Evolutionary conservation across 2,329 filamentous ascomycete genomes (phyloP).

Genomic region (Phoma herbarum): DNA sequence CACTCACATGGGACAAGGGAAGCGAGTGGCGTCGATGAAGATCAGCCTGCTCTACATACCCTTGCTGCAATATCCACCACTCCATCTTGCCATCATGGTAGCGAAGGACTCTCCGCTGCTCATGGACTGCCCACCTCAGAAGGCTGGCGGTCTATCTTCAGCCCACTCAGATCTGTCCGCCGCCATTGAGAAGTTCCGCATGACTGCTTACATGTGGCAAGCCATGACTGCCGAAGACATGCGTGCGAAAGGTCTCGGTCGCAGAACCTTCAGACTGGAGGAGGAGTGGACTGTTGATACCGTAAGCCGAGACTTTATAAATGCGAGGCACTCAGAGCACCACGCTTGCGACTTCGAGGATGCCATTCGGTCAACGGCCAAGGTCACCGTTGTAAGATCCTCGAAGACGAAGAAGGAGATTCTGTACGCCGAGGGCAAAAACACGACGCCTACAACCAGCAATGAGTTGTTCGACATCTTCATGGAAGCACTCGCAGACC

Average conservation of each 20-base stretch:
- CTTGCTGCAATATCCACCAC: slow-evolving; percentile 42
- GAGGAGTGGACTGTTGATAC: slow-evolving; percentile 43
- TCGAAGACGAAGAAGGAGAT: slow-evolving; percentile 38
- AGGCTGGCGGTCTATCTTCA: slow-evolving; percentile 35
- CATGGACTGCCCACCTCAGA: slow-evolving; percentile 43
- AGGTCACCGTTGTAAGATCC: slow-evolving; percentile 38
- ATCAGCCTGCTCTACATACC: slow-evolving; percentile 41
- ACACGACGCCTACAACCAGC: background rate
- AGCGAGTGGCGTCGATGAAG: slow-evolving; percentile 19
- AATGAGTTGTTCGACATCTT: slow-evolving; percentile 35
- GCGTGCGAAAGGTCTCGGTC: slow-evolving; percentile 35
- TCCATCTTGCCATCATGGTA: slow-evolving; percentile 47
- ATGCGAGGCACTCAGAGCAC: slow-evolving; percentile 20
- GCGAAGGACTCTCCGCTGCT: slow-evolving; percentile 44
- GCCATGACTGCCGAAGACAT: slow-evolving; percentile 47
- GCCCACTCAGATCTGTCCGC: slow-evolving; percentile 42
- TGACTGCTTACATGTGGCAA: slow-evolving; percentile 50
- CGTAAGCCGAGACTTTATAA: slow-evolving; percentile 33
- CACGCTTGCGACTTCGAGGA: slow-evolving; percentile 21
- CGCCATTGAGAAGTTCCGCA: slow-evolving; percentile 45
- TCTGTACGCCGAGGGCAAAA: slow-evolving; percentile 14
- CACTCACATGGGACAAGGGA: slow-evolving; percentile 32
- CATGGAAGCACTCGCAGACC: slow-evolving; percentile 33
- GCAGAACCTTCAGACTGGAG: slow-evolving; percentile 44
- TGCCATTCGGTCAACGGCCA: slow-evolving; percentile 39